A percentile compares a stretch with the other conserved stretches of the same genome.
Conservation (phyloP, 495 filamentous ascomycete species). For the Talaromyces nanjingensis region DNA sequence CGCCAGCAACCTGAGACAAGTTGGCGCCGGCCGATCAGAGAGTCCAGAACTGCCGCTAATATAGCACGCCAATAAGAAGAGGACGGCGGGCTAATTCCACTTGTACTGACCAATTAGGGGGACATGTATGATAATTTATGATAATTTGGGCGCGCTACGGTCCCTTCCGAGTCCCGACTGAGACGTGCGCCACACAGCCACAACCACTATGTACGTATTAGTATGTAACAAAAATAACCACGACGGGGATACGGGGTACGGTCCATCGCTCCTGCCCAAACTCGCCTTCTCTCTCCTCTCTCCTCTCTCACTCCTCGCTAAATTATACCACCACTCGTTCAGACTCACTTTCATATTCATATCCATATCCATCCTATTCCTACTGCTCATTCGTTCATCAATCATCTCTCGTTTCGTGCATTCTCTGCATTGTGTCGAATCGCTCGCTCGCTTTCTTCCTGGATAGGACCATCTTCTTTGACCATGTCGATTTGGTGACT, state of each 20-base stretch:
- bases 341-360: not conserved
- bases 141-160: not conserved
- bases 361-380: not conserved
- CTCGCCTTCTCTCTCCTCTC: not conserved
- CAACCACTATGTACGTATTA: not conserved
- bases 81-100: not conserved
- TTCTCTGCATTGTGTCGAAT: not conserved
- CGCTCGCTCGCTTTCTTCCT: not conserved
- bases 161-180: not conserved
- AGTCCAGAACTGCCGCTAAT: not conserved
- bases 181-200: not conserved
- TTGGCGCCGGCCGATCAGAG: constrained; percentile 5
- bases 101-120: no score
- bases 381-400: not conserved
- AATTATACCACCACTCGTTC: constrained; percentile 6
- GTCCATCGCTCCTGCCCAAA: not conserved
- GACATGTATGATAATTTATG: no score
- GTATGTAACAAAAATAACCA: not conserved
- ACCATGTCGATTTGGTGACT: not conserved
- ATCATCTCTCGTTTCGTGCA: not conserved
- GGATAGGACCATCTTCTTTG: not conserved
- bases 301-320: constrained; percentile 4
- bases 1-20: not conserved
- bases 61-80: not conserved
- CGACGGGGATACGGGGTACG: not conserved